Conservation (phyloP, 345 rosid species). For the Eucalyptus regnans region DNA sequence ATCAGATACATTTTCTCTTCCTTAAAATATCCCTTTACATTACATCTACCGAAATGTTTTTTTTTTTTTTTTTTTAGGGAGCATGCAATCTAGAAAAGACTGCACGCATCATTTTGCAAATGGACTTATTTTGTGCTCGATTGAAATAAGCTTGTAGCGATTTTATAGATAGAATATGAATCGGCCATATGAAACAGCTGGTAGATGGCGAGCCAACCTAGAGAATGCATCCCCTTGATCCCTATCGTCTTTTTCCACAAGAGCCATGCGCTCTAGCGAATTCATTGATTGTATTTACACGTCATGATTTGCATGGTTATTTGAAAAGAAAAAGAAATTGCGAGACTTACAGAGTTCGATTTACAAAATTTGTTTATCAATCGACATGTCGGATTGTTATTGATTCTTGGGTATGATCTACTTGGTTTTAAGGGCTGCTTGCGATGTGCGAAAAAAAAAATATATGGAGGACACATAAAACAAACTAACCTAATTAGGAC, state of each 20-base stretch:
- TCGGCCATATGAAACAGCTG: accelerated
- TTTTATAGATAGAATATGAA: background rate
- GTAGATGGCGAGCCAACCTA: accelerated
- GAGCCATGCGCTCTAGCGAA: accelerated
- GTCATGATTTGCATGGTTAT: accelerated
- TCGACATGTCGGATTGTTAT: accelerated
- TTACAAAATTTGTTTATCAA: background rate
- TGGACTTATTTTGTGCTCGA: background rate
- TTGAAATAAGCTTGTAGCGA: background rate
- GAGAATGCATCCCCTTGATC: background rate
- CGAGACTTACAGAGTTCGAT: background rate
- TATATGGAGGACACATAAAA: background rate
- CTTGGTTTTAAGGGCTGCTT: background rate
- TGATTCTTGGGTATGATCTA: background rate
- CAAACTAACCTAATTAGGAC: background rate
- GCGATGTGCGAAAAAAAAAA: background rate
- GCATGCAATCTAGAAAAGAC: background rate
- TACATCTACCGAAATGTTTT: background rate
- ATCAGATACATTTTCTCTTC: background rate
- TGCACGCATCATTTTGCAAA: background rate
- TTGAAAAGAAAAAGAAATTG: background rate
- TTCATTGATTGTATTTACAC: accelerated
- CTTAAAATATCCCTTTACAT: background rate
- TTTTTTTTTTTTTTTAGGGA: background rate
- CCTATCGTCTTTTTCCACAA: accelerated